Base-by-base conservation (phyloP, 2,329 filamentous ascomycete genomes). In the Chaetothyriales sp. region DNA sequence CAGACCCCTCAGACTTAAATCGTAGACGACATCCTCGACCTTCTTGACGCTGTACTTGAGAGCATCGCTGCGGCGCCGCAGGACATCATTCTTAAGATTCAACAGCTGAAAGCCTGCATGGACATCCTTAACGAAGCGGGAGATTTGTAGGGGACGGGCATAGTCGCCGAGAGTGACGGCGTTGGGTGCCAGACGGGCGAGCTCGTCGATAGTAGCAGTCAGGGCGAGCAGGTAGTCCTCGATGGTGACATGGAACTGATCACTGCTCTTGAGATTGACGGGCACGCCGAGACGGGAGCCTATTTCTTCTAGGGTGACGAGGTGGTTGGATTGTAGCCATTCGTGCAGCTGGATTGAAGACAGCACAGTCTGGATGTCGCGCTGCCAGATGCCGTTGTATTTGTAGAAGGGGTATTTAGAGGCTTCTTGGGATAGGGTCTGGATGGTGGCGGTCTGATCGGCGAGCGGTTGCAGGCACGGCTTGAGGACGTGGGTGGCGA, bases 11-110 rank as follows among this genome's bases (percentile, higher is more conserved):
- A 98, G 71, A 20, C 86, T 90, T 52, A 98, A 72, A 67, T 98
- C 92, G 65, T 98, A 98, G 48, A 97, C 90, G 10, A 98, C 89
- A 65, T 97, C 92, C 73, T 98, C 92, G 10, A 95, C 88, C 67
- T 94, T 90, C 76, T 97, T 98, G 63, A 98, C 88, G 62, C 85
- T 84, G 66, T 98, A 98, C 75, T 98, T 98, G 69, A 98, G 85
- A 4, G 84, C 85, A 70, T 98, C 92, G 51, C 87, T 88, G 56
- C 88, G 78, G 71, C 89, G 87, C 54, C 92, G 79, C 63, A 98
- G 70, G 19, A 82, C 82, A 67, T 98, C 92, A 63, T 98, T 98
- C 77, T 97, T 97, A 61, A 98, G 75, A 67, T 98, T 98, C 60
- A 98, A 78, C 60, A 97, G 80, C 76, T 97, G 92, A 71, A 98